Base-by-base conservation (phyloP, 2,329 filamentous ascomycete species). In the Polychaeton citri region DNA sequence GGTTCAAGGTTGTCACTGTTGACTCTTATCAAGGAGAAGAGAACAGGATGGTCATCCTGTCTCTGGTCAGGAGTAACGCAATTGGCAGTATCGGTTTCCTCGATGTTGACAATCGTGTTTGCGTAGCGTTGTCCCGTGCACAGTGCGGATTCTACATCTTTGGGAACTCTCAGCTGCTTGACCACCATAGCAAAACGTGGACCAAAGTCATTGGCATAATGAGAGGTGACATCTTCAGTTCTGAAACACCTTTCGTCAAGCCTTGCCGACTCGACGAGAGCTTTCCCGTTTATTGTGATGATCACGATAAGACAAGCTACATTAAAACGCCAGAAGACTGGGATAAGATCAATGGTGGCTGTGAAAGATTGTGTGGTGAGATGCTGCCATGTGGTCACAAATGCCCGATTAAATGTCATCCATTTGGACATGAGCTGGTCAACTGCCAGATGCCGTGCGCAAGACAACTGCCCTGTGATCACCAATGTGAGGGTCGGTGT, bases 21-120 rank as follows among this genome's bases (percentile, higher is more conserved):
- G 87, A 94, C 50, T 83, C 81, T 0, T 94, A 88, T 50, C 86
- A 94, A 54, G 86, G 86, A 9, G 85, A 94, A 48, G 85, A 94
- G 53, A 94, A 93, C 42, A 81, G 87, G 17, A 66, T 94, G 6
- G 68, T 95, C 7, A 54, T 94, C 2, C 62, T 94, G 0, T 93
- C 86, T 0, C 63, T 93, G 0, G 85, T 90, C 3, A 72, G 87
- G 30, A 86, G 79, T 43, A 80, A 79, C 21, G 44, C 52, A 1
- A 48, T 60, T 2, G 51, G 61, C 4, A 62, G 64, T 1, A 77
- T 86, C 19, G 87, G 87, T 0, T 95, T 94, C 46, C 64, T 93
- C 2, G 65, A 69, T 2, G 74, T 80, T 9, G 64, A 67, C 21
- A 78, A 79, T 42, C 65, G 75, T 39, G 65, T 74, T 10, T 78